Base-by-base conservation (phyloP, 2,329 filamentous ascomycete species). In the Colletotrichum sublineola region DNA sequence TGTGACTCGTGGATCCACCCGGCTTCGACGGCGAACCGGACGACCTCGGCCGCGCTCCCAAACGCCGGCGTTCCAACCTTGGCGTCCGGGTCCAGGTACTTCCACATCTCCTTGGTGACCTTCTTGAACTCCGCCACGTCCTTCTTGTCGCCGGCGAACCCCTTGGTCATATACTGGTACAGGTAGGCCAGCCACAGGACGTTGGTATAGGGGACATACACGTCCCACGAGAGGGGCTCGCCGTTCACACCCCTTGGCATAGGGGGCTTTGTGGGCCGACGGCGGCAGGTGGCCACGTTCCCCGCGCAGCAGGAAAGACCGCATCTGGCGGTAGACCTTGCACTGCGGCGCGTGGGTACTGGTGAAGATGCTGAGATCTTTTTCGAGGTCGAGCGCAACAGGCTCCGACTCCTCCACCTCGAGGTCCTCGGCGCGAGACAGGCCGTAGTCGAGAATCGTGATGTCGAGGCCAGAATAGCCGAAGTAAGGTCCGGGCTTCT, bases 161-260 rank as follows among this genome's bases (percentile, higher is more conserved):
- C 82, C 8, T 73, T 75, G 3, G 82, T 76, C 68, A 90, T 79
- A 78, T 90, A 90, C 46, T 84, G 81, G 75, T 90, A 90, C 6
- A 91, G 81, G 74, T 91, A 92, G 3, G 88, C 87, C 53, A 92
- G 83, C 90, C 90, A 92, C 24, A 92, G 81, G 1, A 91, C 88
- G 74, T 92, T 92, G 5, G 88, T 91, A 78, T 91, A 92, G 0
- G 90, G 89, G 38, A 84, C 84, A 74, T 88, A 86, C 1, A 80
- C 83, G 6, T 82, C 79, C 90, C 90, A 92, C 1, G 84, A 85
- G 14, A 90, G 82, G 4, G 86, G 78, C 24, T 65, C 46, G 1
- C 85, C 86, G 68, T 86, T 81, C 82, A 33, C 52, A n/a, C 4
- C 61, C 71, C 24, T 42, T 50, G 15, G 66, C 68, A 75, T 89